phyloP scores from a whole-genome alignment of 768 basidiomycete genomes.

The Serendipita sp. region DNA sequence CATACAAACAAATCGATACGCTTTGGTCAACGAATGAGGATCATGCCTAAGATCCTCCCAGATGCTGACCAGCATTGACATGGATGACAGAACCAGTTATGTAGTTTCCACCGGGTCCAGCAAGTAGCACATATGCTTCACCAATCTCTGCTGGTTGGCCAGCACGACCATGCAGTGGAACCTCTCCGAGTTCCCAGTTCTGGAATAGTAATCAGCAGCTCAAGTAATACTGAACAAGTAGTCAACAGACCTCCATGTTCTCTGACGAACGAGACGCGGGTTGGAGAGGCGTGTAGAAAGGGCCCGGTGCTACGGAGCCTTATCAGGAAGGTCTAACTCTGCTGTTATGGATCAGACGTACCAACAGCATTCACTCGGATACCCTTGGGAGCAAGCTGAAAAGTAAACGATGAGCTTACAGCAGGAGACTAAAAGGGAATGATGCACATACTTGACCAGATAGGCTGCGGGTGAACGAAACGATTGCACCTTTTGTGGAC shows the following conservation, averaged over 20 bases:
- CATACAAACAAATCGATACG: neutral
- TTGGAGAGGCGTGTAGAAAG: slow-evolving; percentile 42
- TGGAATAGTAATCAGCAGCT: neutral
- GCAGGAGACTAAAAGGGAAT: neutral
- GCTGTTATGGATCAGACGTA: slow-evolving; percentile 4
- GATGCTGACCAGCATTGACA: neutral
- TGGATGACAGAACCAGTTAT: slow-evolving; percentile 3
- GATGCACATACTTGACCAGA: slow-evolving; percentile 22
- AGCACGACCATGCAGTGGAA: neutral
- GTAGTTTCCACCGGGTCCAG: slow-evolving; percentile 1
- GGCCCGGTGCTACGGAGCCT: slow-evolving; percentile 25
- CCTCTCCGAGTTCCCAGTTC: neutral
- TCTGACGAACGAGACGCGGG: slow-evolving; percentile 36
- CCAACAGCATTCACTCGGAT: slow-evolving; percentile 40
- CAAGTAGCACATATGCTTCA: neutral
- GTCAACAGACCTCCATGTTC: slow-evolving; percentile 29
- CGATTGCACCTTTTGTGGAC: slow-evolving; percentile 44
- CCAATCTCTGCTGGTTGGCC: slow-evolving; percentile 4
- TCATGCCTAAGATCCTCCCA: neutral
- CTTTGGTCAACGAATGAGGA: neutral
- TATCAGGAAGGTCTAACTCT: slow-evolving; percentile 5
- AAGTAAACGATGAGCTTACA: neutral
- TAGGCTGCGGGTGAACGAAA: slow-evolving; percentile 39
- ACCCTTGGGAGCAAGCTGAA: slow-evolving; percentile 30
- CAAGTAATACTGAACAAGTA: neutral